These are phyloP conservation scores for Beauveria varroae DNA, from an alignment of 2,329 filamentous ascomycete genomes.

Conservation along the genomic window DNA sequence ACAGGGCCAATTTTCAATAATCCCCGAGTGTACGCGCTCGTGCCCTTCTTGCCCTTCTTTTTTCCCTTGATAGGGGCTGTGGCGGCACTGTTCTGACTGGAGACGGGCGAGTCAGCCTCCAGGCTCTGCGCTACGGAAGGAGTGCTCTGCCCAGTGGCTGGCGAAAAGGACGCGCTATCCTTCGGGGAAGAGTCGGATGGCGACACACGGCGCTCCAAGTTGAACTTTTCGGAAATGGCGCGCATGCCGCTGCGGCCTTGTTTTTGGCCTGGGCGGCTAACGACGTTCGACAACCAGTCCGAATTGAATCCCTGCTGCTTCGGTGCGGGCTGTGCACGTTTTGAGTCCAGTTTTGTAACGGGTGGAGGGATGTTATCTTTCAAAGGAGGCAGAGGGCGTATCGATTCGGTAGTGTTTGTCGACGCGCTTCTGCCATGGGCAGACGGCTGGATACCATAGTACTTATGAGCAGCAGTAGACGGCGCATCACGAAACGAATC, in stretches of 20 bases:
- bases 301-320: slow-evolving; percentile 38
- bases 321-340: slow-evolving; percentile 28
- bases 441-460: slow-evolving; percentile 48
- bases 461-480: slow-evolving; percentile 62
- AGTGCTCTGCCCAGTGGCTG: slow-evolving; percentile 69
- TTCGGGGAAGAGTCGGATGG: slow-evolving; percentile 38
- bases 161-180: slow-evolving; percentile 52
- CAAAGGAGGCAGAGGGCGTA: slow-evolving; percentile 41
- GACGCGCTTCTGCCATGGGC: slow-evolving; percentile 56
- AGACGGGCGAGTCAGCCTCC: slow-evolving; percentile 64
- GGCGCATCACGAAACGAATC: slow-evolving; percentile 62
- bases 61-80: slow-evolving; percentile 42
- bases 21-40: slow-evolving; percentile 86
- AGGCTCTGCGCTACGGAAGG: slow-evolving; percentile 61
- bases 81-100: slow-evolving; percentile 46
- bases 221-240: slow-evolving; percentile 73
- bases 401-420: slow-evolving; percentile 47
- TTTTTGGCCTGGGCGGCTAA: slow-evolving; percentile 43
- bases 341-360: slow-evolving; percentile 51
- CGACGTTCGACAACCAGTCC: slow-evolving; percentile 47
- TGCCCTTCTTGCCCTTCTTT: slow-evolving; percentile 85
- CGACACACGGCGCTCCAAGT: slow-evolving; percentile 36
- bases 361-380: slow-evolving; percentile 49
- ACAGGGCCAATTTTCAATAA: slow-evolving; percentile 72
- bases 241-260: slow-evolving; percentile 61